These are phyloP conservation scores for Xylariales sp. DNA, from an alignment of 2,329 filamentous ascomycete species.

Conservation along the genomic window DNA sequence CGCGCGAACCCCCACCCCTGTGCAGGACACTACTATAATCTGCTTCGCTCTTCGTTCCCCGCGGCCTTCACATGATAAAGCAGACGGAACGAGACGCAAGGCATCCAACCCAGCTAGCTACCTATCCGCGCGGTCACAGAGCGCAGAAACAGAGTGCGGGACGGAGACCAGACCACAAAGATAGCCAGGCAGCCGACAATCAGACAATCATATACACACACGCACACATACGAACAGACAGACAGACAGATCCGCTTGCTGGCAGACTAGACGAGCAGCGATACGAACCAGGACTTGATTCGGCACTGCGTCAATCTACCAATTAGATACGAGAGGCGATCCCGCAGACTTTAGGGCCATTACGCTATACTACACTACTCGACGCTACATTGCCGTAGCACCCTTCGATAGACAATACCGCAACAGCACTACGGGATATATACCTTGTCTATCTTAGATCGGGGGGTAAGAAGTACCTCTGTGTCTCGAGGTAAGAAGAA, in stretches of 20 bases:
- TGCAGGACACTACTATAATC: constrained; percentile 2
- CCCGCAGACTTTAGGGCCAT: constrained; percentile 49
- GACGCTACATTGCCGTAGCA: background rate
- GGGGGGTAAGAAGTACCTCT: constrained; percentile 7
- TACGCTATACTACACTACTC: background rate
- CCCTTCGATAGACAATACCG: background rate
- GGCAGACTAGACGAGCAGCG: constrained; percentile 35
- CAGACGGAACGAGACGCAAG: constrained; percentile 6
- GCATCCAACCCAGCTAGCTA: constrained; percentile 1
- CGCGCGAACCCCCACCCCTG: constrained; percentile 24
- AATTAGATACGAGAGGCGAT: constrained; percentile 63
- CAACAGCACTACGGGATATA: too few relatives aligned
- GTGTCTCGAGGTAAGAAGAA: constrained; percentile 1
- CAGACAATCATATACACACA: background rate
- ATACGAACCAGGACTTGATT: constrained; percentile 45
- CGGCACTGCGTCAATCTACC: constrained; percentile 55
- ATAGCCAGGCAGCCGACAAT: background rate
- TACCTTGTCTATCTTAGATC: background rate
- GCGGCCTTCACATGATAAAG: constrained; percentile 31
- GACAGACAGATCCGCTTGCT: constrained; percentile 21
- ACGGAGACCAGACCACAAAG: background rate
- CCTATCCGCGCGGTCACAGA: background rate
- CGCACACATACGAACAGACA: background rate
- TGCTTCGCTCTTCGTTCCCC: constrained; percentile 17
- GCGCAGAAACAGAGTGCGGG: background rate